These are phyloP conservation scores for Penicillium sp. DNA, from an alignment of 2,329 filamentous ascomycete species.

Conservation along the genomic window DNA sequence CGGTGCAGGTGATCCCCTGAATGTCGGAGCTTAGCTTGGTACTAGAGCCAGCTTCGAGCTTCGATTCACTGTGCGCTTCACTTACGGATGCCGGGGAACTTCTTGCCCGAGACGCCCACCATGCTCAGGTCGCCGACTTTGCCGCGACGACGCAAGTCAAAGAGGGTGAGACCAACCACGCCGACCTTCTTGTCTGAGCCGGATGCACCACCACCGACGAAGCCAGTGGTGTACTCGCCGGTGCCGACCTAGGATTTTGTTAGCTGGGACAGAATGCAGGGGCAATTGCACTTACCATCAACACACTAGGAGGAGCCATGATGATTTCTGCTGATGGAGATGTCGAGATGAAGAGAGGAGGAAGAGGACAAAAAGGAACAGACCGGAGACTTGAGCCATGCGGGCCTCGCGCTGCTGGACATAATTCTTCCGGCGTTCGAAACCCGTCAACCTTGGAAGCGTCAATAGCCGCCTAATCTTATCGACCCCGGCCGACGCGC, in stretches of 20 bases:
- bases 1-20: conserved; percentile 76
- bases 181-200: conserved; percentile 94
- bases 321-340: background rate
- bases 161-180: conserved; percentile 84
- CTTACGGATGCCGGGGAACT: conserved; percentile 87
- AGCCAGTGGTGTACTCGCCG: conserved; percentile 95
- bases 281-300: conserved; percentile 55
- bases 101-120: conserved; percentile 83
- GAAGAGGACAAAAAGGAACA: conserved; percentile 8
- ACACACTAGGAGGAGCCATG: conserved; percentile 3
- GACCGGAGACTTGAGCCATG: conserved; percentile 1
- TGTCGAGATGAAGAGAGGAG: conserved; percentile 1
- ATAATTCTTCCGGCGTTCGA: conserved; percentile 30
- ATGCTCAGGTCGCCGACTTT: conserved; percentile 84
- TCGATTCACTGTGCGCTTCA: conserved; percentile 16
- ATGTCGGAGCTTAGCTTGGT: background rate
- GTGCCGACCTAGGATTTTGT: conserved; percentile 65
- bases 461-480: conserved; percentile 33
- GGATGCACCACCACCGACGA: conserved; percentile 78
- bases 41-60: conserved; percentile 8
- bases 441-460: too few species aligned
- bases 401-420: conserved; percentile 17
- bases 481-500: conserved; percentile 7
- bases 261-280: conserved; percentile 33
- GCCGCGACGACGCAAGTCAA: conserved; percentile 81